phyloP scores from a whole-genome alignment of 257 asterid genomes.

The Rauvolfia tetraphylla region DNA sequence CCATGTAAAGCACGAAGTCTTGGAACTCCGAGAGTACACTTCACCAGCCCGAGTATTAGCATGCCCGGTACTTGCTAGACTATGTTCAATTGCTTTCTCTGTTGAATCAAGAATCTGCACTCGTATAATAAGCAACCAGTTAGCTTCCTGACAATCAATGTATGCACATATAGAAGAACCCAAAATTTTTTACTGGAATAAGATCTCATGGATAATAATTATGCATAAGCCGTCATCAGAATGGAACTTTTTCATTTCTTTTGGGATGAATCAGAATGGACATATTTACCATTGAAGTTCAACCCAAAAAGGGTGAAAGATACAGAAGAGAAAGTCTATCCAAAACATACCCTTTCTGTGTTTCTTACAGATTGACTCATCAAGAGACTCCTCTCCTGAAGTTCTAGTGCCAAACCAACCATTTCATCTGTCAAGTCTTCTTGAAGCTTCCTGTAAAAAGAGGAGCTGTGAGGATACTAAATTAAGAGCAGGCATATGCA shows the following conservation, averaged over 20 bases:
- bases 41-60: conserved; percentile 65
- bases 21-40: conserved; percentile 62
- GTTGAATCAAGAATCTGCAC: conserved; percentile 84
- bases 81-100: conserved; percentile 81
- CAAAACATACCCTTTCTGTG: conserved; percentile 70
- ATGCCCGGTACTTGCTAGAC: conserved; percentile 81
- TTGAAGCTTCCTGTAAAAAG: conserved; percentile 70
- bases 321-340: neutral
- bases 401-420: conserved; percentile 83
- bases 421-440: conserved; percentile 91
- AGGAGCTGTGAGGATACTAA: neutral
- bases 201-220: neutral
- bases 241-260: too few species aligned
- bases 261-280: too few species aligned
- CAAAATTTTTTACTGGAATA: neutral
- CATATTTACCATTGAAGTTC: neutral
- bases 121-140: conserved; percentile 1
- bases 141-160: too few species aligned
- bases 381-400: conserved; percentile 79
- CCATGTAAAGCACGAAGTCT: conserved; percentile 81
- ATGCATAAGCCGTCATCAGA: neutral
- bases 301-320: neutral
- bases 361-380: conserved; percentile 77
- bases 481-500: neutral
- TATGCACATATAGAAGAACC: neutral